These are phyloP conservation scores for Selenicereus undatus DNA, from an alignment of 148 eudicot species.

Conservation along the genomic window DNA sequence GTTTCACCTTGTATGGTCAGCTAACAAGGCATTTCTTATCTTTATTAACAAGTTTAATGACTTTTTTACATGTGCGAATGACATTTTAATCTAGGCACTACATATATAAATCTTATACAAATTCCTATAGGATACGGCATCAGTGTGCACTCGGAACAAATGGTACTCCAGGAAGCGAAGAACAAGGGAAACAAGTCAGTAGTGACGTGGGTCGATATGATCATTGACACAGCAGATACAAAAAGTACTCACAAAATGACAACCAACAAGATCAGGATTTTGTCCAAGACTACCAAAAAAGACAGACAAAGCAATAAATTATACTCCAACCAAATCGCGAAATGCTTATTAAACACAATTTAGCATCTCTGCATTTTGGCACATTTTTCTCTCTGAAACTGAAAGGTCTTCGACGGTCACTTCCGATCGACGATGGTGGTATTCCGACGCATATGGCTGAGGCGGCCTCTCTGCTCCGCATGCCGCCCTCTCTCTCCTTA, in stretches of 20 bases:
- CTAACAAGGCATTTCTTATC: too few relatives aligned
- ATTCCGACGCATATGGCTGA: conserved; percentile 26
- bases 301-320: background rate
- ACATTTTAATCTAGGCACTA: too few relatives aligned
- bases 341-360: background rate
- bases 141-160: background rate
- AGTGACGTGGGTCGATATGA: conserved; percentile 14
- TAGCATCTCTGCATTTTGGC: background rate
- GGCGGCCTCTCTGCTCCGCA: conserved; percentile 15
- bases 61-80: too few relatives aligned
- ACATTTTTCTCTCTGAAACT: background rate
- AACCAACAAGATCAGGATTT: background rate
- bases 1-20: too few relatives aligned
- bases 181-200: background rate
- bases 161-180: background rate
- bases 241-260: background rate
- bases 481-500: conserved; percentile 25
- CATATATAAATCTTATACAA: background rate
- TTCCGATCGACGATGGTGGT: conserved; percentile 8
- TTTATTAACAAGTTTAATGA: too few relatives aligned
- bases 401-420: background rate
- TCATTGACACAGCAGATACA: background rate
- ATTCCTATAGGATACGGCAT: background rate
- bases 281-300: background rate
- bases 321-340: background rate